A percentile compares a stretch with the other conserved stretches of the same genome.
Evolutionary conservation across 2,329 filamentous ascomycete species (phyloP).

Genomic region (Epicoccum nigrum): DNA sequence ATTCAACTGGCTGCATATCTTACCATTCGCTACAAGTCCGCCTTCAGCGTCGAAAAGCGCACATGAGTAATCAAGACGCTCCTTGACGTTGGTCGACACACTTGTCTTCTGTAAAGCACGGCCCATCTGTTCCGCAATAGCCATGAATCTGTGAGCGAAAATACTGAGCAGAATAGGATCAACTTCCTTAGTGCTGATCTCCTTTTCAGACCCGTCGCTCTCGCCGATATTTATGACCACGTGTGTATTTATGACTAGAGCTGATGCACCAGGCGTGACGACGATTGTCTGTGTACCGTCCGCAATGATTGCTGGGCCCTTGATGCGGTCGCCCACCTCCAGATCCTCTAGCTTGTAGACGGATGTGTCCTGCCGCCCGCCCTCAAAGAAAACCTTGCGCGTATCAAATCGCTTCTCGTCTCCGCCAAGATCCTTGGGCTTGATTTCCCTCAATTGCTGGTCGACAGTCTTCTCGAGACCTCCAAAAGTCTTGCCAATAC

Average conservation of each 20-base stretch:
- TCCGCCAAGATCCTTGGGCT: conserved; percentile 61
- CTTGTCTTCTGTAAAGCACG: conserved; percentile 78
- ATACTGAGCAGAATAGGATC: conserved; percentile 80
- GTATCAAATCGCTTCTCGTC: conserved; percentile 69
- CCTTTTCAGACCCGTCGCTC: conserved; percentile 55
- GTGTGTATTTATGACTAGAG: conserved; percentile 81
- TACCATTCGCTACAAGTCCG: conserved; percentile 74
- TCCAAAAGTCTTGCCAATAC: conserved; percentile 86
- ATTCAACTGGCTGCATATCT: background rate
- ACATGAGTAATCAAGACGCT: conserved; percentile 82
- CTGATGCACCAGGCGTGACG: conserved; percentile 77
- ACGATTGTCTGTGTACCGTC: conserved; percentile 93
- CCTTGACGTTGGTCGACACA: conserved; percentile 81
- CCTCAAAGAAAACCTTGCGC: conserved; percentile 82
- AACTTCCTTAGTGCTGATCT: conserved; percentile 62
- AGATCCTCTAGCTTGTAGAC: conserved; percentile 83
- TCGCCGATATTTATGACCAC: conserved; percentile 84
- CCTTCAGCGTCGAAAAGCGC: conserved; percentile 79
- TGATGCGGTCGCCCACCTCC: conserved; percentile 71
- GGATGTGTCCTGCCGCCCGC: conserved; percentile 75
- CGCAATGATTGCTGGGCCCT: conserved; percentile 83
- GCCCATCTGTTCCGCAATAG: conserved; percentile 85
- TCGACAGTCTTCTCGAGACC: conserved; percentile 82
- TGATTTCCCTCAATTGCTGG: conserved; percentile 75
- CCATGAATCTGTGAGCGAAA: conserved; percentile 84